phyloP scores from a whole-genome alignment of 106 monocot genomes.

The Platanthera zijinensis region DNA sequence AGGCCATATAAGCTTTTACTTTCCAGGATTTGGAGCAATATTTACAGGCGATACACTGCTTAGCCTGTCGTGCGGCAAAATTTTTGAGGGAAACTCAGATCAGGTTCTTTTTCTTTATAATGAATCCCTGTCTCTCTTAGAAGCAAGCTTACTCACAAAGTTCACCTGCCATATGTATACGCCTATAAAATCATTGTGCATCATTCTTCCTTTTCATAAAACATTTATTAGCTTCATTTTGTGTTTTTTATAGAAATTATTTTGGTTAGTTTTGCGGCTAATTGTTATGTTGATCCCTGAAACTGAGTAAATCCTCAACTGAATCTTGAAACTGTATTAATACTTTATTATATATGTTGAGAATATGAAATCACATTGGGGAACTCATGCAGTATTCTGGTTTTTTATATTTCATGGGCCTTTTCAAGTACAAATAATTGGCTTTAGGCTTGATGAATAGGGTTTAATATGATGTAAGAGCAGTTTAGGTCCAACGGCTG shows the following conservation, averaged over 20 bases:
- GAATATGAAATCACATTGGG: too few species aligned
- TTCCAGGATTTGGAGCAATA: conserved; percentile 73
- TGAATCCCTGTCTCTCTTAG: not conserved
- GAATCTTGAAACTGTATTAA: not conserved
- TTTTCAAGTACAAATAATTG: too few species aligned
- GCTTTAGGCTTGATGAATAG: too few species aligned
- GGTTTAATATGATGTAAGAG: too few species aligned
- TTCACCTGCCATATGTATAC: not conserved
- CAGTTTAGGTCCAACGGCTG: too few species aligned
- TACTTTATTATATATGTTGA: too few species aligned
- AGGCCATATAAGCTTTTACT: conserved; percentile 94
- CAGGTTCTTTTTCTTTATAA: conserved; percentile 41
- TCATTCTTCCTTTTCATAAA: not conserved
- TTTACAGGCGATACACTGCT: conserved; percentile 96
- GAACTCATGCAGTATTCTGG: too few species aligned
- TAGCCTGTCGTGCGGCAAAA: conserved; percentile 95
- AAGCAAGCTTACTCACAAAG: not conserved
- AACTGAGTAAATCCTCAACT: not conserved
- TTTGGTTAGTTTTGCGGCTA: too few species aligned
- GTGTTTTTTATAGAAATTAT: not conserved
- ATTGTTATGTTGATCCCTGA: too few species aligned
- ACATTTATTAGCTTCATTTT: not conserved
- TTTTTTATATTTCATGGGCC: too few species aligned
- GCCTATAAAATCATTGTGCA: not conserved
- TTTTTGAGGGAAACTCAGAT: conserved; percentile 87